phyloP scores from a whole-genome alignment of 208 protist species.

The Acanthamoeba royreba region DNA sequence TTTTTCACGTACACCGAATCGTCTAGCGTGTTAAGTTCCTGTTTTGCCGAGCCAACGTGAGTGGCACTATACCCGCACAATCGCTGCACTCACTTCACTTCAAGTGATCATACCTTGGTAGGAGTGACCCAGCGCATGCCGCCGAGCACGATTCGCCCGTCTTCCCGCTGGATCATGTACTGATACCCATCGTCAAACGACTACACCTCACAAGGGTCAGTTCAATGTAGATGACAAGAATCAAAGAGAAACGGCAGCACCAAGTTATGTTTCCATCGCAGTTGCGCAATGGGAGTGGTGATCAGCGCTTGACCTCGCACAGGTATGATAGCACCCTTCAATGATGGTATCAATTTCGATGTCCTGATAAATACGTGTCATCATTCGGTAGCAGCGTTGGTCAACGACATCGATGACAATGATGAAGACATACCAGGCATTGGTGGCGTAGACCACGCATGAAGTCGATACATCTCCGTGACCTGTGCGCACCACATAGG shows the following conservation, averaged over 20 bases:
- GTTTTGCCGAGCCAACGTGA: background rate
- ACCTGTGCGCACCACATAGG: background rate
- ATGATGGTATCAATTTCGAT: background rate
- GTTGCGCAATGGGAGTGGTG: background rate
- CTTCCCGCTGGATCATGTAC: conserved; percentile 25
- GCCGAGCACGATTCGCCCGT: conserved; percentile 4
- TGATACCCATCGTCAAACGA: background rate
- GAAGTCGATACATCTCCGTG: background rate
- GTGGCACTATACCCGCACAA: background rate
- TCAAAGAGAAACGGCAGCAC: background rate
- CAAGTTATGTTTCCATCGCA: background rate
- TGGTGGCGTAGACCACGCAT: conserved; percentile 24
- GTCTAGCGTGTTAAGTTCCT: background rate
- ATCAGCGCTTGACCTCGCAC: background rate
- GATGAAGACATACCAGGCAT: background rate
- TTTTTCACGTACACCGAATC: background rate
- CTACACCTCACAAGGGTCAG: background rate
- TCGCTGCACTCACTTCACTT: background rate
- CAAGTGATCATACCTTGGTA: background rate
- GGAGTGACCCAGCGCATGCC: conserved; percentile 32
- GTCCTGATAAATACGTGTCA: background rate
- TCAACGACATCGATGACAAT: too few species aligned
- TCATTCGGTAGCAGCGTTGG: too few species aligned
- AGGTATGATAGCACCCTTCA: background rate
- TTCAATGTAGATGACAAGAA: background rate